Percentiles rank a stretch among this genome's conserved stretches.
Conservation (phyloP, 2,329 filamentous ascomycete genomes). For the Harringtonia aguacate region DNA sequence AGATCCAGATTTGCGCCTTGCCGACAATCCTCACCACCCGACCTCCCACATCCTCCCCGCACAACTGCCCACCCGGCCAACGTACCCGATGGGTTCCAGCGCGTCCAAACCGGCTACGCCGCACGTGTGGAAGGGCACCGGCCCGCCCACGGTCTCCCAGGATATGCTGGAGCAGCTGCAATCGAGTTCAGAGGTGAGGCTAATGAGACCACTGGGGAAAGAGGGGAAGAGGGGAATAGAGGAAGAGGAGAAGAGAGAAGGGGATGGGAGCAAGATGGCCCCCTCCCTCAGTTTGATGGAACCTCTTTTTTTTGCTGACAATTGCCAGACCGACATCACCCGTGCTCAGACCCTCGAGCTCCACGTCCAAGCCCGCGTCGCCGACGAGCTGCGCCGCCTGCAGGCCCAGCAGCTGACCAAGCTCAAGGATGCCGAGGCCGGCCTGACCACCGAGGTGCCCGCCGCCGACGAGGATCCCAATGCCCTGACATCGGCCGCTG, state of each 20-base stretch:
- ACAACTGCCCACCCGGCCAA: background rate
- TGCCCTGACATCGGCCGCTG: conserved; percentile 19
- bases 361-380: conserved; percentile 78
- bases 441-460: conserved; percentile 9
- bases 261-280: no score
- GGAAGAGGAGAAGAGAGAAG: no score
- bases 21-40: background rate
- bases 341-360: conserved; percentile 76
- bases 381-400: conserved; percentile 72
- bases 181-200: conserved; percentile 68
- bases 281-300: no score
- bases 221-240: no score
- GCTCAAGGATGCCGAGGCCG: conserved; percentile 41
- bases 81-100: conserved; percentile 38
- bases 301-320: no score
- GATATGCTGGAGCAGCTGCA: conserved; percentile 76
- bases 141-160: conserved; percentile 56
- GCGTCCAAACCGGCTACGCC: conserved; percentile 42
- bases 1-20: no score
- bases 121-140: conserved; percentile 41
- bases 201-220: background rate
- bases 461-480: background rate
- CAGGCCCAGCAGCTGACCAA: conserved; percentile 58
- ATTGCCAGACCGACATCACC: conserved; percentile 69
- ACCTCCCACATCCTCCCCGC: background rate